Evolutionary conservation across 371 early-diverging fungal genomes (phyloP).

Genomic region (Mucor irregularis): DNA sequence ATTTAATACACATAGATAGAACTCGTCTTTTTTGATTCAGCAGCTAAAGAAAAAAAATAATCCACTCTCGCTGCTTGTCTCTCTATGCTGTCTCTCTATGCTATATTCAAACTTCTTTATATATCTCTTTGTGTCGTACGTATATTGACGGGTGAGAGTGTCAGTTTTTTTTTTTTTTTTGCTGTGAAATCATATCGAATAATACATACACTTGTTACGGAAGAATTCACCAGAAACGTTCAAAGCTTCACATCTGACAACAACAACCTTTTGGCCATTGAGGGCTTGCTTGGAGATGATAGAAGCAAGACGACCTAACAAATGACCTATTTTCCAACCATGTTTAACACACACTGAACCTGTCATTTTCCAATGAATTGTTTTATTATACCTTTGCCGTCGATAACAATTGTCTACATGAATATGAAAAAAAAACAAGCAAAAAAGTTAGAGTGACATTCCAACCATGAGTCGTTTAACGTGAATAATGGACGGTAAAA

Average conservation of each 20-base stretch:
- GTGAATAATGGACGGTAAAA: neutral
- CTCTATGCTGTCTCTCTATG: too few relatives aligned
- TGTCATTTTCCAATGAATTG: neutral
- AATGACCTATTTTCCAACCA: conserved; percentile 70
- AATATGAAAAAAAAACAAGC: neutral
- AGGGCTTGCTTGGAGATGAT: conserved; percentile 99
- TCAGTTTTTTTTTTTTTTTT: neutral
- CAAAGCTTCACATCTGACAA: conserved; percentile 98
- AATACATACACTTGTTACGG: conserved; percentile 96
- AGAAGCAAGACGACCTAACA: conserved; percentile 98
- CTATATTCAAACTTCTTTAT: too few relatives aligned
- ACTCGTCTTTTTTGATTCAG: too few relatives aligned
- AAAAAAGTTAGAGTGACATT: neutral
- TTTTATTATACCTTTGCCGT: conserved; percentile 81
- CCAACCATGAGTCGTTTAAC: neutral
- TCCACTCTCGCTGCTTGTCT: too few relatives aligned
- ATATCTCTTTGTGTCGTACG: too few relatives aligned
- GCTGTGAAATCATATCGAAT: too few relatives aligned
- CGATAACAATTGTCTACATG: conserved; percentile 96
- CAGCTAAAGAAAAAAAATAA: neutral
- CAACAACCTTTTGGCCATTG: conserved; percentile 96
- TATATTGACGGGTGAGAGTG: too few relatives aligned
- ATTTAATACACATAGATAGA: neutral
- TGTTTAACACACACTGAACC: neutral
- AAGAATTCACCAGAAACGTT: conserved; percentile 98